Evolutionary conservation across 2,329 filamentous ascomycete genomes (phyloP).

Genomic region (Xylariaceae sp.): DNA sequence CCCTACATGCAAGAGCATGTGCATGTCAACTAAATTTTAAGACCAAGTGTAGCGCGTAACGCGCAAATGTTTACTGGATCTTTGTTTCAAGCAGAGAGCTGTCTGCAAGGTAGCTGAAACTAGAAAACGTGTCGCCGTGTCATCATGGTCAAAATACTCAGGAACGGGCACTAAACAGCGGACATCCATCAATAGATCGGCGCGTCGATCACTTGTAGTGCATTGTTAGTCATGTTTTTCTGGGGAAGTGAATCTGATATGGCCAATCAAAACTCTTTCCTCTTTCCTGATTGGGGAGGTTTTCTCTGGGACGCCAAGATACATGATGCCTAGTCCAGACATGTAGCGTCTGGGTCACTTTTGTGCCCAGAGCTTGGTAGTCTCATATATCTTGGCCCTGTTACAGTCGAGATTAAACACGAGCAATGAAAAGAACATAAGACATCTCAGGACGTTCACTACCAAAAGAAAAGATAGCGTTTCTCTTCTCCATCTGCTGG

Average conservation of each 20-base stretch:
- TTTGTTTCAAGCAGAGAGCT: no score
- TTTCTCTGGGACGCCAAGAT: constrained; percentile 1
- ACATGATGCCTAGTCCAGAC: constrained; percentile 4
- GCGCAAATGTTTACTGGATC: no score
- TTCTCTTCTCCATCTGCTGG: neutral
- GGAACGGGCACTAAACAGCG: no score
- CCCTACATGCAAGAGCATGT: no score
- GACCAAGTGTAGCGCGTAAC: no score
- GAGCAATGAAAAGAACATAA: constrained; percentile 6
- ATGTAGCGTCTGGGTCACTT: neutral
- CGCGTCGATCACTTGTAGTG: neutral
- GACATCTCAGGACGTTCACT: neutral
- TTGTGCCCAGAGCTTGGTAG: neutral
- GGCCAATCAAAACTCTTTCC: constrained; percentile 5
- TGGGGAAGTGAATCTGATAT: neutral
- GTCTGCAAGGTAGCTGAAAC: constrained; percentile 11
- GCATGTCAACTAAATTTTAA: no score
- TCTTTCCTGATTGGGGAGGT: constrained; percentile 12
- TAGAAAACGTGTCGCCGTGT: constrained; percentile 1
- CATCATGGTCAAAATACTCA: no score
- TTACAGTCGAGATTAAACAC: neutral
- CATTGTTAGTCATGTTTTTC: no score
- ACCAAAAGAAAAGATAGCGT: neutral
- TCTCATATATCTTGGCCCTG: constrained; percentile 10
- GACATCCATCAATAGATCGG: no score